Conservation (phyloP, 1,284 basidiomycete genomes). For the Marasmius sp. region DNA sequence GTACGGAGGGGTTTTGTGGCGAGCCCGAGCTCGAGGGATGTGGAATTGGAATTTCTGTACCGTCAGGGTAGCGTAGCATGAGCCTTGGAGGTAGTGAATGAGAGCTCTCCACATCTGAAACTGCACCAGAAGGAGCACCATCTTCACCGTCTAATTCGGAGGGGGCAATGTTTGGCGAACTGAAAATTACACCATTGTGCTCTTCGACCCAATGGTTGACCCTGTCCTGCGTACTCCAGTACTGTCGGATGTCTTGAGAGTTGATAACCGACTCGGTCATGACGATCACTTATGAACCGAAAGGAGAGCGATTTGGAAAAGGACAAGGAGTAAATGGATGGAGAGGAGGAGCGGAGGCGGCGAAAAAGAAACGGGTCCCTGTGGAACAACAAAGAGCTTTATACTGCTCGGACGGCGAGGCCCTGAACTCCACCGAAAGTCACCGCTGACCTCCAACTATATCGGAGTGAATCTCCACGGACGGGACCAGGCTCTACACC, state of each 20-base stretch:
- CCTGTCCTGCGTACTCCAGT: conserved; percentile 54
- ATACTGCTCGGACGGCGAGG: conserved; percentile 6
- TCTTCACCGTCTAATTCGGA: conserved; percentile 48
- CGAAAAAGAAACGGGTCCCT: conserved; percentile 1
- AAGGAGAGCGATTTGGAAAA: conserved; percentile 4
- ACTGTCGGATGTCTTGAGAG: conserved; percentile 56
- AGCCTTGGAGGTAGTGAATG: conserved; percentile 69
- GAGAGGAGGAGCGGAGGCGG: not conserved
- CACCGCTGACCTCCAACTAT: conserved; percentile 2
- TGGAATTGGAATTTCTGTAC: conserved; percentile 60
- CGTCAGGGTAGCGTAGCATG: conserved; percentile 66
- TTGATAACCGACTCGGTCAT: conserved; percentile 71
- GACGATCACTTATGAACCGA: conserved; percentile 5
- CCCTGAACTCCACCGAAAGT: not conserved
- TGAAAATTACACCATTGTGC: conserved; percentile 40
- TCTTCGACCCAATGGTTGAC: conserved; percentile 60
- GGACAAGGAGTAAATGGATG: conserved; percentile 8
- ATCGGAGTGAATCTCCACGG: conserved; percentile 9
- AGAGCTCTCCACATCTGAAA: conserved; percentile 63
- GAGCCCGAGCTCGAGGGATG: conserved; percentile 23
- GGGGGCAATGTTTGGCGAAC: conserved; percentile 60
- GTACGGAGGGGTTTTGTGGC: conserved; percentile 13
- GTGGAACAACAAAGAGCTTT: conserved; percentile 6
- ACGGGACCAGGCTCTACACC: not conserved
- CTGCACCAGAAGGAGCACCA: conserved; percentile 42